Base-by-base conservation (phyloP, 495 filamentous ascomycete species). In the Gamarada debralockiae region DNA sequence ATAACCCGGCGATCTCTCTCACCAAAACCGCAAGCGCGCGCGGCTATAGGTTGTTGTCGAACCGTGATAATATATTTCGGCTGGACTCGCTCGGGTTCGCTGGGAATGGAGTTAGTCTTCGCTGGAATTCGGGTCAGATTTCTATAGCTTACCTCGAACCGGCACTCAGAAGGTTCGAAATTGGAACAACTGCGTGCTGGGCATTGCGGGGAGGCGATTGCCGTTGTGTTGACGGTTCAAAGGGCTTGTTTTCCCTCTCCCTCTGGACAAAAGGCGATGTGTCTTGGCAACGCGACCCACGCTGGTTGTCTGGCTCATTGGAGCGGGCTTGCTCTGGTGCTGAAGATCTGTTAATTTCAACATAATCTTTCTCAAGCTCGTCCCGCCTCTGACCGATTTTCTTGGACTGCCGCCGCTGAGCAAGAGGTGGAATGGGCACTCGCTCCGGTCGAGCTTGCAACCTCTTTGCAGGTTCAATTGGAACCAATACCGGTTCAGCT, bases 1-100 rank as follows among this genome's bases (percentile, higher is more conserved):
- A 98, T 90, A 23, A 95, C 89, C 49, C 93, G 81, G 23, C 93
- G 85, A 66, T 98, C 93, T 60, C 92, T 73, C 67, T 97, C 93
- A 48, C 92, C 92, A 57, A 95, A 95, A 7, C 93, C 92, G 68
- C 93, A 97, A 41, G 90, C 90, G 62, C 93, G 82, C 36, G 92
- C 93, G 5, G 90, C 91, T 3, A 83, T 73, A 25, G 93, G 93
- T 57, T 98, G 93, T 63, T 98, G 93, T 13, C 93, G 87, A 33
- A 98, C 82, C 25, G 75, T 76, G 38, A 98, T 78, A 25, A 68
- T 67, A 62, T 82, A 82, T 22, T 71, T 51, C 2, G 60, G 57
- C 13, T 34, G 21, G 23, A 46, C 17, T n/a, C 41, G 46, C 12
- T 39, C 27, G 10, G 27, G 10, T 29, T 5, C 27, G 10, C 27